Evolutionary conservation across 768 basidiomycete genomes (phyloP).

Genomic region (Cyclocybe aegerita): DNA sequence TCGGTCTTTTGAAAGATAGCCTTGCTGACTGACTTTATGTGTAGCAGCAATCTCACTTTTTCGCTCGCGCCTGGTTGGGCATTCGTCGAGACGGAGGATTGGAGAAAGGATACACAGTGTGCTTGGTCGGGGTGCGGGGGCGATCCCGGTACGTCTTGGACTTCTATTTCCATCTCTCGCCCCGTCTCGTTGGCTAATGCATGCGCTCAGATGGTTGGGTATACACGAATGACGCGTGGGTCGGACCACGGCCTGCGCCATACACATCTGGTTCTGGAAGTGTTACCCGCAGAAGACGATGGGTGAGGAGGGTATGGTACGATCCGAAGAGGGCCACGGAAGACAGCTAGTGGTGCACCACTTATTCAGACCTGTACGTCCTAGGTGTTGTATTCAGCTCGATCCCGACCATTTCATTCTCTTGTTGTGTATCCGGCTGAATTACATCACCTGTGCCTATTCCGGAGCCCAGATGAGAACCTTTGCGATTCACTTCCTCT

Average conservation of each 20-base stretch:
- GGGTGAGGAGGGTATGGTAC: constrained; percentile 71
- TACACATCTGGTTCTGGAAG: constrained; percentile 43
- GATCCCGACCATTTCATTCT: too few species aligned
- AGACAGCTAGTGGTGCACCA: constrained; percentile 5
- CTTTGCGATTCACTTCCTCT: too few species aligned
- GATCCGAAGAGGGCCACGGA: constrained; percentile 20
- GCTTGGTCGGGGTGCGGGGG: constrained; percentile 49
- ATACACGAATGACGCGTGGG: constrained; percentile 79
- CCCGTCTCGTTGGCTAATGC: background rate
- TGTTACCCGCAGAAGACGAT: constrained; percentile 67
- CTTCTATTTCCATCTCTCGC: background rate
- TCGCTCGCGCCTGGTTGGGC: constrained; percentile 72
- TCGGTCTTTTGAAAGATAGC: background rate
- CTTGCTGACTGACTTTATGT: constrained; percentile 2
- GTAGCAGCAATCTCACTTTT: constrained; percentile 79
- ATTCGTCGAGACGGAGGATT: constrained; percentile 76
- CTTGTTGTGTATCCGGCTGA: too few species aligned
- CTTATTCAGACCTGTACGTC: too few species aligned
- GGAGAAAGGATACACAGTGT: constrained; percentile 65
- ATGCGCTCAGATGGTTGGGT: constrained; percentile 67
- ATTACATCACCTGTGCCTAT: too few species aligned
- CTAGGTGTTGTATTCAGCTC: too few species aligned
- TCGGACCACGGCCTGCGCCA: constrained; percentile 42
- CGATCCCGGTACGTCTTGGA: constrained; percentile 23
- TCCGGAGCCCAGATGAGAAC: too few species aligned